Evolutionary conservation across 495 filamentous ascomycete genomes (phyloP).

Genomic region (Pyronema omphalodes): DNA sequence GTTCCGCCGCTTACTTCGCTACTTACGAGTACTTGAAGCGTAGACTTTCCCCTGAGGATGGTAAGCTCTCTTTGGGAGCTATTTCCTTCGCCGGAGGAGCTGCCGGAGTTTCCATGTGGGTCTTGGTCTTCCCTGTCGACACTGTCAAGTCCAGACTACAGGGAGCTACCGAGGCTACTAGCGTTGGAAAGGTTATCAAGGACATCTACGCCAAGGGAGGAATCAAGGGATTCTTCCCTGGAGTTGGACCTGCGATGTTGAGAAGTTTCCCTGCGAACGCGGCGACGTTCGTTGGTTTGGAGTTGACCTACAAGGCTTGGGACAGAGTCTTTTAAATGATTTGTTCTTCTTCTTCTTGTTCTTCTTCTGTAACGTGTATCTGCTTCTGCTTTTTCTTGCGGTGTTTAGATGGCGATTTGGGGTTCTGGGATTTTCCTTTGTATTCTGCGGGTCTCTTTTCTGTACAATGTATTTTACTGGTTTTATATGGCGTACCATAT

Average conservation of each 20-base stretch:
- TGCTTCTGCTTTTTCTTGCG: not conserved
- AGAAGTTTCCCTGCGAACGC: constrained; percentile 93
- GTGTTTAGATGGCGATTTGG: not conserved
- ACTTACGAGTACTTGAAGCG: constrained; percentile 92
- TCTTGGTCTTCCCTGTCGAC: constrained; percentile 93
- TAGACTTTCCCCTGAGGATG: constrained; percentile 65
- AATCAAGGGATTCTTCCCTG: constrained; percentile 89
- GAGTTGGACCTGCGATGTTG: constrained; percentile 79
- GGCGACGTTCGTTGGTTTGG: constrained; percentile 50
- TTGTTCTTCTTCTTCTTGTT: not conserved
- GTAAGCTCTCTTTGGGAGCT: constrained; percentile 58
- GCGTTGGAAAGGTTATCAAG: constrained; percentile 59
- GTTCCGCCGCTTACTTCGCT: constrained; percentile 87
- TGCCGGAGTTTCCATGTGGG: constrained; percentile 97
- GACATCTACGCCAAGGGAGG: constrained; percentile 66
- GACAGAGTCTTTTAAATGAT: constrained; percentile 43
- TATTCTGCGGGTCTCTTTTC: too few relatives aligned
- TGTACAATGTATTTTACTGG: too few relatives aligned
- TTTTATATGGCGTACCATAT: too few relatives aligned
- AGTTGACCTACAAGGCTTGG: constrained; percentile 68
- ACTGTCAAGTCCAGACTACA: constrained; percentile 90
- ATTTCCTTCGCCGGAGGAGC: constrained; percentile 75
- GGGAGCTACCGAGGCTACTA: constrained; percentile 73
- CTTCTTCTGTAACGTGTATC: not conserved
- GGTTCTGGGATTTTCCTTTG: not conserved